Conservation (phyloP, 2,329 filamentous ascomycete genomes). For the Hymenoscyphus albidus region DNA sequence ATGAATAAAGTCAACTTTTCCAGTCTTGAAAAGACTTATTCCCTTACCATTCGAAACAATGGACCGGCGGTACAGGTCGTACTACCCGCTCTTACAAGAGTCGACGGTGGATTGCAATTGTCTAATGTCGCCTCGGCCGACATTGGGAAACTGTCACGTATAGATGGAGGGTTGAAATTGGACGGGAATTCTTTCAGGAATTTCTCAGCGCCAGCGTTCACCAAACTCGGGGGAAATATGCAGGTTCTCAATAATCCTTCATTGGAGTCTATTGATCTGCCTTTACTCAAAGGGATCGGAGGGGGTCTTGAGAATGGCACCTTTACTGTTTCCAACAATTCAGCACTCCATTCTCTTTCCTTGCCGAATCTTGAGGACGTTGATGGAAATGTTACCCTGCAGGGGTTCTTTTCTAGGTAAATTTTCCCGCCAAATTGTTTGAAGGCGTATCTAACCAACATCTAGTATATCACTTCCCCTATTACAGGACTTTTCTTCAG, state of each 20-base stretch:
- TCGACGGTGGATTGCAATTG: slow-evolving; percentile 1
- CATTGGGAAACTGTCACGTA: slow-evolving; percentile 1
- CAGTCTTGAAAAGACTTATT: slow-evolving; percentile 3
- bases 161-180: slow-evolving; percentile 5
- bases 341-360: not conserved
- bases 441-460: not conserved
- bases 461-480: slow-evolving; percentile 11
- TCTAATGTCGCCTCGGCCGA: not conserved
- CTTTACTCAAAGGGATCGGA: not conserved
- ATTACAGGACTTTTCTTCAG: not conserved
- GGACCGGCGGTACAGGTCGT: slow-evolving; percentile 3
- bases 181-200: slow-evolving; percentile 7
- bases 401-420: slow-evolving; percentile 9
- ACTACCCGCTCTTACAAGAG: slow-evolving; percentile 1
- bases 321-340: slow-evolving; percentile 11
- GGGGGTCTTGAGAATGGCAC: slow-evolving; percentile 7
- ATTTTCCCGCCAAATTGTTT: not conserved
- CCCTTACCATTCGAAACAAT: slow-evolving; percentile 9
- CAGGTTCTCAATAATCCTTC: slow-evolving; percentile 9
- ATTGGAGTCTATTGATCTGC: slow-evolving; percentile 5
- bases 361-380: slow-evolving; percentile 1
- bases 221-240: slow-evolving; percentile 10
- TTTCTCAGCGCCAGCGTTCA: slow-evolving; percentile 10
- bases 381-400: slow-evolving; percentile 12
- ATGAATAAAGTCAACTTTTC: slow-evolving; percentile 12